phyloP scores from a whole-genome alignment of 768 basidiomycete species.

The Tylopilus subfusipes region DNA sequence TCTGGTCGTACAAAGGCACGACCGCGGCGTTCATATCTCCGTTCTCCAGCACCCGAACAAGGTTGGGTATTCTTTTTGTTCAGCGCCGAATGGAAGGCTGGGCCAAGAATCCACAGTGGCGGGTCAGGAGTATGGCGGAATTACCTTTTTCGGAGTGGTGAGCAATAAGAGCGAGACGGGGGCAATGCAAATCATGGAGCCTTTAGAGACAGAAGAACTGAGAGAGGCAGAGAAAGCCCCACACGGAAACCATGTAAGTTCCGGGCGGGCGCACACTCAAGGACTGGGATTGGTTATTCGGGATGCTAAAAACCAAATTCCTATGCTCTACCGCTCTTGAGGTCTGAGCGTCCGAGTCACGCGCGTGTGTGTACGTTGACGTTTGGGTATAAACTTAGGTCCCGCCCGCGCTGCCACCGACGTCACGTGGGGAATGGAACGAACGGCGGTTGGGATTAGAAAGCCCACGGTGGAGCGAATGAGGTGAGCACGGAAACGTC shows the following conservation, averaged over 20 bases:
- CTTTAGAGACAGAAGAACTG: neutral
- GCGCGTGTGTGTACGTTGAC: neutral
- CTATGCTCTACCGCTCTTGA: neutral
- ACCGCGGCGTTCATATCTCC: slow-evolving; percentile 15
- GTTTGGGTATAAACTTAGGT: neutral
- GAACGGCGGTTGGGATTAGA: neutral
- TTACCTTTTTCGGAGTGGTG: slow-evolving; percentile 5
- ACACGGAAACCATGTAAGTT: neutral
- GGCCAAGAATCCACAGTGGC: slow-evolving; percentile 1
- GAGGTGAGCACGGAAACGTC: slow-evolving; percentile 6
- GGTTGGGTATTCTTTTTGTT: slow-evolving; percentile 7
- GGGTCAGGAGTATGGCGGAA: slow-evolving; percentile 9
- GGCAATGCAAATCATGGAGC: slow-evolving; percentile 2
- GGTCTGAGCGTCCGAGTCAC: neutral
- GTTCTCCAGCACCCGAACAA: slow-evolving; percentile 1
- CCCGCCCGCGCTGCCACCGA: slow-evolving; percentile 13
- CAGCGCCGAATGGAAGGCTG: slow-evolving; percentile 12
- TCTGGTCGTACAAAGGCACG: neutral
- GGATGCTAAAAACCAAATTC: neutral
- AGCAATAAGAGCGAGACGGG: neutral
- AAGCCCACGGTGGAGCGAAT: neutral
- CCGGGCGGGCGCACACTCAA: neutral
- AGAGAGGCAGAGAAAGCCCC: neutral
- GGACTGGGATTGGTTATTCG: slow-evolving; percentile 13
- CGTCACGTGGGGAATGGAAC: neutral